These are phyloP conservation scores for Fusarium brevicatenulatum DNA, from an alignment of 2,329 filamentous ascomycete species.

Conservation along the genomic window DNA sequence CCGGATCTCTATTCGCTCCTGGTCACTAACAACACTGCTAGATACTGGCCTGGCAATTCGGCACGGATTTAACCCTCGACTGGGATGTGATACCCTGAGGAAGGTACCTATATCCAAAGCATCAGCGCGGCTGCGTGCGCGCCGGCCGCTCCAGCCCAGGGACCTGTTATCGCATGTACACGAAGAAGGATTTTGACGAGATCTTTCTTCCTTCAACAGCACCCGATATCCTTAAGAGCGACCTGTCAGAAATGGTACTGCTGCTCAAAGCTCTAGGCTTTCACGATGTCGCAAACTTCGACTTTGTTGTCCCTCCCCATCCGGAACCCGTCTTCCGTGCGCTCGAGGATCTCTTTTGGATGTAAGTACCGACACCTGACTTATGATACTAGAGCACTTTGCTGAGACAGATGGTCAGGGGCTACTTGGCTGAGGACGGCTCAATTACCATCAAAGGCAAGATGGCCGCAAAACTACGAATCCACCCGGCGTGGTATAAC, in stretches of 20 bases:
- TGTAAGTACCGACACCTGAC: not conserved
- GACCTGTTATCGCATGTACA: not conserved
- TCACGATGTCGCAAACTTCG: not conserved
- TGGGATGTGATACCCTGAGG: not conserved
- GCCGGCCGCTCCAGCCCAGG: not conserved
- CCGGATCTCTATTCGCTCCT: not conserved
- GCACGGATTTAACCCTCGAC: not conserved
- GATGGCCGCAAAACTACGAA: not conserved
- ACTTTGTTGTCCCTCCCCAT: not conserved
- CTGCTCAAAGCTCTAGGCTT: not conserved
- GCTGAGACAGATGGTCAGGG: not conserved
- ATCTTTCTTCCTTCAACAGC: not conserved
- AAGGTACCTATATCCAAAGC: accelerated
- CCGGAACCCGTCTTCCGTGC: not conserved
- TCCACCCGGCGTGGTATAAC: not conserved
- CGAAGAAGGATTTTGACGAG: not conserved
- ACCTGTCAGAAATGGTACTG: not conserved
- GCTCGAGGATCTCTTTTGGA: not conserved
- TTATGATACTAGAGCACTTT: too few relatives aligned
- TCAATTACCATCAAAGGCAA: not conserved
- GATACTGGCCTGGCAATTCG: not conserved
- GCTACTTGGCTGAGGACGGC: not conserved
- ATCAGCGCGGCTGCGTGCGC: not conserved
- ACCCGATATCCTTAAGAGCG: accelerated
- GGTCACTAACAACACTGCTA: not conserved